These are phyloP conservation scores for Blastocladiella emersonii DNA, from an alignment of 371 early-diverging fungal species.

Conservation along the genomic window DNA sequence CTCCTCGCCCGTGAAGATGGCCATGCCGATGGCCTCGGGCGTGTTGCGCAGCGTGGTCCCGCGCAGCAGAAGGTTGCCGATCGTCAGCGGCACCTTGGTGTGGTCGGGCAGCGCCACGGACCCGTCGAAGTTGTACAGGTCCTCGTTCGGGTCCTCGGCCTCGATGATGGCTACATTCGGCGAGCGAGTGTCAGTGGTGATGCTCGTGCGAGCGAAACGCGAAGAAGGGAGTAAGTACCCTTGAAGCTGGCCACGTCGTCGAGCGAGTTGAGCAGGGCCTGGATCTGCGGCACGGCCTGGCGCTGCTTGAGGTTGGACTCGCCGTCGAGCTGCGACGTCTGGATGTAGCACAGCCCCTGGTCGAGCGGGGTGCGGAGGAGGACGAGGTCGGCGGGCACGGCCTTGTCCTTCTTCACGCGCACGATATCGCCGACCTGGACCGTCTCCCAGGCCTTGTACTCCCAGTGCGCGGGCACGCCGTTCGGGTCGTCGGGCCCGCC, in stretches of 20 bases:
- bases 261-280: conserved; percentile 26
- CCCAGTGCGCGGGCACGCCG: conserved; percentile 7
- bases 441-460: conserved; percentile 33
- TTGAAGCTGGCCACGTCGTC: conserved; percentile 31
- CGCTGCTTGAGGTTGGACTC: conserved; percentile 70
- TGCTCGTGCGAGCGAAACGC: neutral
- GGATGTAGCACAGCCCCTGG: conserved; percentile 51
- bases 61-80: conserved; percentile 36
- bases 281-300: conserved; percentile 34
- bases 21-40: conserved; percentile 52
- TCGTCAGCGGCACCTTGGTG: conserved; percentile 16
- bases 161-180: conserved; percentile 14
- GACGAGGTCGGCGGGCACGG: conserved; percentile 65
- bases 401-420: conserved; percentile 52
- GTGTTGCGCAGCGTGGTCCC: conserved; percentile 73
- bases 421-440: conserved; percentile 67
- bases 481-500: conserved; percentile 18
- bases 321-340: conserved; percentile 70
- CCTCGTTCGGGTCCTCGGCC: conserved; percentile 42
- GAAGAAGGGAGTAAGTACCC: conserved; percentile 15
- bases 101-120: conserved; percentile 13
- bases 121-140: conserved; percentile 51
- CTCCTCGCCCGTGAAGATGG: conserved; percentile 70
- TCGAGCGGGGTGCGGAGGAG: conserved; percentile 45
- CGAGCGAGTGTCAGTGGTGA: conserved; percentile 8